Base-by-base conservation (phyloP, 495 filamentous ascomycete genomes). In the Penicillium pancosmium region DNA sequence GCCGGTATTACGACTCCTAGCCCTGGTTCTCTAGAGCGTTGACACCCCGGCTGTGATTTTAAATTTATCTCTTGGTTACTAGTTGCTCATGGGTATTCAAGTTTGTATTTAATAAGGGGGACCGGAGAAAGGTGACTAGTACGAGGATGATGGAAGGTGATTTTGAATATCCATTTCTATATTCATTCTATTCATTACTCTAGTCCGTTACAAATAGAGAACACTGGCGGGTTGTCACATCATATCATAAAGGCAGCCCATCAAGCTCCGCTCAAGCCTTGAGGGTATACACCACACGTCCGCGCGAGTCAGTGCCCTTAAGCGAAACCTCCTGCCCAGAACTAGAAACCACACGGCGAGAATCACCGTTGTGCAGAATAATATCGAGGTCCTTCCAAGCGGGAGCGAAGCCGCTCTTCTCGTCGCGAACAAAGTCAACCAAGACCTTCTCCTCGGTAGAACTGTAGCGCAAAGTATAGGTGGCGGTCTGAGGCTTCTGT, bases 311-410 rank as follows among this genome's bases (percentile, higher is more conserved):
- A 47, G 55, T 60, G 0, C 68, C 72, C 60, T 73, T 73, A 27
- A 61, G 67, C 12, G 68, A 67, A 40, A 74, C 60, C 18, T 63
- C 56, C 60, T 67, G 66, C 1, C 73, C 73, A 52, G 63, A 60
- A 35, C 72, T 70, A 6, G 65, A 68, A 34, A 73, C 67, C 36
- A 84, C 78, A 18, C 65, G 63, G 41, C 81, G 73, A 33, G 74
- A 71, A 64, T 85, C 82, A 3, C 80, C 80, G 23, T 80, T 60
- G 23, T 79, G 82, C 40, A 85, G 56, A 36, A 85, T 71, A 33
- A 84, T 67, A 61, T 80, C 76, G 38, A 85, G 53, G n/a, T 77
- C 75, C 56, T 77, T 79, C 82, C 82, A 85, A 43, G 80, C 69
- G 7, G 82, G 79, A 31, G 71, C 61, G 64, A 78, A 84, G 18